Evolutionary conservation across 345 rosid genomes (phyloP).

Genomic region (Populus simonii): DNA sequence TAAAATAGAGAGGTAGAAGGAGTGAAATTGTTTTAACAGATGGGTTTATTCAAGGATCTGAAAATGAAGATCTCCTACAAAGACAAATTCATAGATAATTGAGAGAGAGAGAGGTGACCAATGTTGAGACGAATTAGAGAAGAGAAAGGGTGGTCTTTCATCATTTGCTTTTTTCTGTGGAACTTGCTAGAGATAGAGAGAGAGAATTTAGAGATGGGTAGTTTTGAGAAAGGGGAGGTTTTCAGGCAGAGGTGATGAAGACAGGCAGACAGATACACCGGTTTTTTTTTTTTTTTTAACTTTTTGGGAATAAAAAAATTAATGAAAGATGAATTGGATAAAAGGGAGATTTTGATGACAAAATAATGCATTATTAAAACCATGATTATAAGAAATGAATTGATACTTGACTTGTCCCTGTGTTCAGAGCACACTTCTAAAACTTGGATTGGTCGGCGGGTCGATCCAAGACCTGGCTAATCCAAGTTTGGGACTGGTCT

Average conservation of each 20-base stretch:
- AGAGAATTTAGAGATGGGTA: neutral
- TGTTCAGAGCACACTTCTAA: neutral
- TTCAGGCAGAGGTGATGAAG: neutral
- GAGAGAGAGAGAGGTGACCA: conserved; percentile 38
- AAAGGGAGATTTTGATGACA: too few relatives aligned
- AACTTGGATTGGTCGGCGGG: too few relatives aligned
- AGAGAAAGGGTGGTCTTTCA: conserved; percentile 32
- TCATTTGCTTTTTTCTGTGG: conserved; percentile 20
- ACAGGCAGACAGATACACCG: too few relatives aligned
- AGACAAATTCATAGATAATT: neutral
- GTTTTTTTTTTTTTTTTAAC: too few relatives aligned
- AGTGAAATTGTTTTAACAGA: neutral
- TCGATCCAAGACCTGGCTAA: too few relatives aligned
- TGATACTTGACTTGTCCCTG: too few relatives aligned
- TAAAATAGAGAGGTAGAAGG: neutral
- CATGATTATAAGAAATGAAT: too few relatives aligned
- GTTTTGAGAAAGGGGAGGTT: neutral
- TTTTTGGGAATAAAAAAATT: too few relatives aligned
- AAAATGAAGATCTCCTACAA: neutral
- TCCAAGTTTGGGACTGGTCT: too few relatives aligned
- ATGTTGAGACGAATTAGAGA: conserved; percentile 76
- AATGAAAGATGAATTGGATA: too few relatives aligned
- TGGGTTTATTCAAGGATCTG: neutral
- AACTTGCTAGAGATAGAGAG: neutral
- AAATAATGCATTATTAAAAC: too few relatives aligned